These are phyloP conservation scores for Catharanthus roseus DNA, from an alignment of 257 asterid species.

Conservation along the genomic window DNA sequence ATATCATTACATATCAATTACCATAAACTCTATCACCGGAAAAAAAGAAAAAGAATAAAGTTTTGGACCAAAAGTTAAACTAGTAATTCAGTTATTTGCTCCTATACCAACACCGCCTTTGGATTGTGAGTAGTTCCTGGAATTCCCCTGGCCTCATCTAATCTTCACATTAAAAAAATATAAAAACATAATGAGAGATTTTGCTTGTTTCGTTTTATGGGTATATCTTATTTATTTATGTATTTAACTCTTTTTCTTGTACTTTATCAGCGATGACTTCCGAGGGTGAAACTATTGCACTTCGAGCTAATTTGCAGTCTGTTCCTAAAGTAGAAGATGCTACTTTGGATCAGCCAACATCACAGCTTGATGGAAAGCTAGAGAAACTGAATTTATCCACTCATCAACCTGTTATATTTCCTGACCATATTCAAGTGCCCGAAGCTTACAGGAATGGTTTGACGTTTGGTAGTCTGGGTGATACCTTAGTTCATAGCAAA, in stretches of 20 bases:
- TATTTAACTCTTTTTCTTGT: slow-evolving; percentile 3
- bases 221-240: background rate
- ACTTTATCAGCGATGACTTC: slow-evolving; percentile 32
- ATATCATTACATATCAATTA: background rate
- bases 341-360: slow-evolving; percentile 21
- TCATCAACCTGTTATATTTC: slow-evolving; percentile 45
- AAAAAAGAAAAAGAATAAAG: background rate
- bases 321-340: slow-evolving; percentile 24
- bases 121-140: background rate
- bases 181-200: too few relatives aligned
- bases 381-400: slow-evolving; percentile 27
- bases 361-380: slow-evolving; percentile 34
- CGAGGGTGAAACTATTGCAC: slow-evolving; percentile 23
- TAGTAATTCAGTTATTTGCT: background rate
- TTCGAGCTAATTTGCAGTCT: slow-evolving; percentile 20
- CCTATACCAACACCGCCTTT: background rate
- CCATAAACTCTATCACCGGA: background rate
- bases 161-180: too few relatives aligned
- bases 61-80: background rate
- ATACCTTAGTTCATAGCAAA: slow-evolving; percentile 20
- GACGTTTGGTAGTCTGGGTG: slow-evolving; percentile 57
- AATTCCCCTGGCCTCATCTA: background rate
- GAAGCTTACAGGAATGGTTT: slow-evolving; percentile 37
- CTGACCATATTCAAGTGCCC: slow-evolving; percentile 52
- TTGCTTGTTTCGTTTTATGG: background rate